A percentile compares a stretch with the other conserved stretches of the same genome.
Conservation (phyloP, 202 grass and related monocot genomes). For the Cymbopogon flexuosus region DNA sequence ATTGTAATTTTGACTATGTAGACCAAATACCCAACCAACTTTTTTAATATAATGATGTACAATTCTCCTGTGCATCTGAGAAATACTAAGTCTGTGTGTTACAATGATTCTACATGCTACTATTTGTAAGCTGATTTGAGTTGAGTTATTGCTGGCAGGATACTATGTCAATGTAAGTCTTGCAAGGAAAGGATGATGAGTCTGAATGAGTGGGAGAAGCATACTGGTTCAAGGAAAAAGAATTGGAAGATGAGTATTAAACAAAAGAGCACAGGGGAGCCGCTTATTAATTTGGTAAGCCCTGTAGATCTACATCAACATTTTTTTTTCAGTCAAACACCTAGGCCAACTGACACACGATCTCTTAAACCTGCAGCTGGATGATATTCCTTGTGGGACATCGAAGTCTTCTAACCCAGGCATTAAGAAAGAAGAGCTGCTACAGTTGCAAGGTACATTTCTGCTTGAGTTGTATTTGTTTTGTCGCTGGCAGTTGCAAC, state of each 20-base stretch:
- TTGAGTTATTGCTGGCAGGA: slow-evolving; percentile 37
- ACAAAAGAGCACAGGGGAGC: slow-evolving; percentile 57
- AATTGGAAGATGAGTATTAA: slow-evolving; percentile 81
- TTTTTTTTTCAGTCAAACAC: not conserved
- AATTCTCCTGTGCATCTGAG: not conserved
- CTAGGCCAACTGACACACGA: not conserved
- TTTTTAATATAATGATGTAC: not conserved
- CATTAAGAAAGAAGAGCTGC: slow-evolving; percentile 53
- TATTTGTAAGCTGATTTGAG: slow-evolving; percentile 24
- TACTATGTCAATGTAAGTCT: slow-evolving; percentile 56
- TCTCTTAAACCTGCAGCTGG: slow-evolving; percentile 38
- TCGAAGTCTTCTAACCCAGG: slow-evolving; percentile 28
- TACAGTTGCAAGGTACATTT: slow-evolving; percentile 54
- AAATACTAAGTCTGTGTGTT: not conserved
- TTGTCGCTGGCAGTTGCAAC: slow-evolving; percentile 16
- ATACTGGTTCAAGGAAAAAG: slow-evolving; percentile 81
- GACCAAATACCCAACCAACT: not conserved
- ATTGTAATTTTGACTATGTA: not conserved
- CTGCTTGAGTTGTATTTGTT: slow-evolving; percentile 23
- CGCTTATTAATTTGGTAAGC: slow-evolving; percentile 55
- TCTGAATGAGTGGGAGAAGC: slow-evolving; percentile 72
- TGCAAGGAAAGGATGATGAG: slow-evolving; percentile 57
- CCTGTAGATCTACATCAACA: not conserved
- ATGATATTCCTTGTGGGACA: slow-evolving; percentile 38
- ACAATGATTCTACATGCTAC: slow-evolving; percentile 4